Conservation (phyloP, 2,329 filamentous ascomycete species). For the Apiospora rasikravindrae region DNA sequence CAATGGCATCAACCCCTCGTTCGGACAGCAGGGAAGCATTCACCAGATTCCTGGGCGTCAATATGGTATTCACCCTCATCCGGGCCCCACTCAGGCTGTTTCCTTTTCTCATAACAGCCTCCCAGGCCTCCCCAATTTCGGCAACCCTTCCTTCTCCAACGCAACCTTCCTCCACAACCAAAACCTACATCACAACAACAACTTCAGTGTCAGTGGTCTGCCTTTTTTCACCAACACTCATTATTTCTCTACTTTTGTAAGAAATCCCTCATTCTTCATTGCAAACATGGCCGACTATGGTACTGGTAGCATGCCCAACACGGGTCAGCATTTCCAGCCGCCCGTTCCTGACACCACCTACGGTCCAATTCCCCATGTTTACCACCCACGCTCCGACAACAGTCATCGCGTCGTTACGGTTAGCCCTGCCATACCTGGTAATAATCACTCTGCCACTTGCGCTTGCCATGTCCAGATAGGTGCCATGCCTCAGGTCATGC, state of each 20-base stretch:
- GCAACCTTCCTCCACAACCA: background rate
- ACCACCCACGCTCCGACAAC: conserved; percentile 58
- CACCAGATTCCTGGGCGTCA: conserved; percentile 27
- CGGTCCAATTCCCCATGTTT: conserved; percentile 60
- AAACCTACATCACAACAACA: conserved; percentile 20
- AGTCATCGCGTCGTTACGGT: conserved; percentile 28
- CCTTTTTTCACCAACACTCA: conserved; percentile 26
- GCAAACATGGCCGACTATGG: conserved; percentile 45
- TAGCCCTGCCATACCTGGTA: conserved; percentile 15
- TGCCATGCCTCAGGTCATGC: background rate
- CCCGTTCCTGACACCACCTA: conserved; percentile 62
- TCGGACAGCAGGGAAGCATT: conserved; percentile 27
- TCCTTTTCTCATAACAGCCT: background rate
- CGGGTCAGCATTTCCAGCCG: conserved; percentile 60
- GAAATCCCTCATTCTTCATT: conserved; percentile 27
- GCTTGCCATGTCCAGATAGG: conserved; percentile 18
- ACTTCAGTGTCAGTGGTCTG: background rate
- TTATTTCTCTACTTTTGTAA: conserved; percentile 20
- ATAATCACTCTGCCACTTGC: background rate
- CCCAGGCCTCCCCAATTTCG: background rate
- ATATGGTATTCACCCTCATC: background rate
- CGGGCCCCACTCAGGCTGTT: background rate
- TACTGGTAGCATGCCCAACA: conserved; percentile 47
- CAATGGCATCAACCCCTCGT: conserved; percentile 27
- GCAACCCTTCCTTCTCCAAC: background rate